Percentiles rank a stretch among this genome's conserved stretches.
phyloP scores from a whole-genome alignment of 2,329 filamentous ascomycete genomes.

The Penicillium sp. region DNA sequence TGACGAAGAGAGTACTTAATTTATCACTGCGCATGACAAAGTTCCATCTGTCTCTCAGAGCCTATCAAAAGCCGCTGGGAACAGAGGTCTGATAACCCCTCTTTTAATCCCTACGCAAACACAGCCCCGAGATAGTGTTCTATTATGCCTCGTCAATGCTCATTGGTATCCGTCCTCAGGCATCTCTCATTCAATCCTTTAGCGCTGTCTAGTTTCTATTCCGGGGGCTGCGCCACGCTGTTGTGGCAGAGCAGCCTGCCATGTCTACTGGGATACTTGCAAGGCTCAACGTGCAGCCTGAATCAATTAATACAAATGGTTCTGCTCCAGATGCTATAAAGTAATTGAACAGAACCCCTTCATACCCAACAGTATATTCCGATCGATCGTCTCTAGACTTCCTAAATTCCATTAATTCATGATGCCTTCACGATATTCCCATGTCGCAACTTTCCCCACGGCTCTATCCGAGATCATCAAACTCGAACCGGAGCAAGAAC shows the following conservation, averaged over 20 bases:
- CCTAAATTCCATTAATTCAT: not conserved
- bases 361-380: not conserved
- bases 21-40: not conserved
- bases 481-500: constrained; percentile 18
- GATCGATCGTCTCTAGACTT: not conserved
- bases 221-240: not conserved
- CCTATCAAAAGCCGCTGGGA: not conserved
- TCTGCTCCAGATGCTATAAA: not conserved
- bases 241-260: not conserved
- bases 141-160: not conserved
- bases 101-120: not conserved
- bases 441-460: not conserved
- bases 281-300: not conserved
- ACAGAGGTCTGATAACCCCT: not conserved
- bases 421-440: constrained; percentile 4
- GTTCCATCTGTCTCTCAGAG: not conserved
- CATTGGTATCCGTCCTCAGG: not conserved
- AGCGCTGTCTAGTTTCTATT: not conserved
- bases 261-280: not conserved
- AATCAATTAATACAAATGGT: not conserved
- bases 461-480: constrained; percentile 18
- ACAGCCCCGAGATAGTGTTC: not conserved
- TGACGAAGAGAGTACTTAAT: not conserved
- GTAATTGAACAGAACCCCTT: not conserved
- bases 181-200: not conserved